A percentile compares a stretch with the other conserved stretches of the same genome.
Conservation (phyloP, 345 rosid genomes). For the Citrus maxima region DNA sequence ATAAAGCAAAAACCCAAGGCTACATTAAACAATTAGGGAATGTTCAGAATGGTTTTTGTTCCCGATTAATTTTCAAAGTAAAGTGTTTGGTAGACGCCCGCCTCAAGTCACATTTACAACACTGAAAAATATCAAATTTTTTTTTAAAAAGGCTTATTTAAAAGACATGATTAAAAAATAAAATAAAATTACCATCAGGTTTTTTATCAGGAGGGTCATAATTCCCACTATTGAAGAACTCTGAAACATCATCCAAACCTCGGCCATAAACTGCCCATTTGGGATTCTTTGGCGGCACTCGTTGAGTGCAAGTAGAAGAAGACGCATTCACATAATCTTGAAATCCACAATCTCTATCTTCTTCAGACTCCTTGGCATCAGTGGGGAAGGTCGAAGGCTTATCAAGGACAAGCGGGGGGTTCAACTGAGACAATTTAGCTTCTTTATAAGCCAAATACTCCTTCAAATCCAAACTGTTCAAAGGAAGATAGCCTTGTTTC, state of each 20-base stretch:
- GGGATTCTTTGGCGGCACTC: slow-evolving; percentile 74
- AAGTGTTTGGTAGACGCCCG: background rate
- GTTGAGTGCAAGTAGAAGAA: slow-evolving; percentile 32
- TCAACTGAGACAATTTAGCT: slow-evolving; percentile 61
- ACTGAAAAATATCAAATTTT: background rate
- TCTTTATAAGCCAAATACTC: slow-evolving; percentile 57
- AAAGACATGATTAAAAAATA: background rate
- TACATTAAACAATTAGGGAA: background rate
- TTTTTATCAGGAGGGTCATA: slow-evolving; percentile 57
- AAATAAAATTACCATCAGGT: slow-evolving; percentile 44
- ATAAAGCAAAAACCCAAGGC: background rate
- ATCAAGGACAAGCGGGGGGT: slow-evolving; percentile 69
- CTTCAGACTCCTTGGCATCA: slow-evolving; percentile 16
- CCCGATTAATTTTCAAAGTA: background rate
- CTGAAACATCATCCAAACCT: slow-evolving; percentile 76
- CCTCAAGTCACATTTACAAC: no score
- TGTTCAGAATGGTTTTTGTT: background rate
- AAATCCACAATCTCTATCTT: slow-evolving; percentile 11
- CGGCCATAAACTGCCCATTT: slow-evolving; percentile 92
- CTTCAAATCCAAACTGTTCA: slow-evolving; percentile 56
- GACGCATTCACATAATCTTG: slow-evolving; percentile 3
- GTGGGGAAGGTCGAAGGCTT: slow-evolving; percentile 35
- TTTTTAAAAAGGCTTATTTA: no score
- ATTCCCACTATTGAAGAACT: slow-evolving; percentile 54
- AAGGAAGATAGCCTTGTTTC: slow-evolving; percentile 53